Evolutionary conservation across 768 basidiomycete species (phyloP), one percentile per base, ranked within the genome.

Genomic region (Saitozyma sp.): DNA sequence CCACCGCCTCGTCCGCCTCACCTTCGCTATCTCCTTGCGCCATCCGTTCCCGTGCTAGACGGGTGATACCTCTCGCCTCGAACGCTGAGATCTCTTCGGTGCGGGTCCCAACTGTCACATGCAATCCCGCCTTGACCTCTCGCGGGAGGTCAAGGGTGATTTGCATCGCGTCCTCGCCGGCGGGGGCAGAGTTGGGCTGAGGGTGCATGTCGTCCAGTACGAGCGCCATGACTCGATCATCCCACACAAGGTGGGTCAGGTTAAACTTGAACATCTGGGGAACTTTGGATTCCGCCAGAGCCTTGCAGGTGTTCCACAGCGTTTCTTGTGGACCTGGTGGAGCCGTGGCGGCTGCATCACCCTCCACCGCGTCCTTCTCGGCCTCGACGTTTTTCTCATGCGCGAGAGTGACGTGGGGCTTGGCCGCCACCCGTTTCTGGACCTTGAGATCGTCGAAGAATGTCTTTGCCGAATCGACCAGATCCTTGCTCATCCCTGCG

Each of bases 321-420:
- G 66, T 71, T 38, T 59, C 43, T 8, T 79, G 65, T 11, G 59
- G 60, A 11, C 66, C 71, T 29, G 29, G 29, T 29, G 29, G 29
- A 29, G 29, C 29, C 2, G 29, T 29, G 16, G 51, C 40, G 16
- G n/a, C 19, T 9, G 38, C 51, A 45, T 59, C 56, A 38, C 57
- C 57, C 0, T 53, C 59, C n/a, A 29, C 43, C 7, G 66, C 48
- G 45, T 67, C 67, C 37, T 69, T 73, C 65, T 80, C 80, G 3
- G 40, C 75, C 0, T 50, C 56, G 2, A 79, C 78, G n/a, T 56
- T 72, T 19, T 86, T 87, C 65, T 78, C 76, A 78, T 99, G 96
- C 39, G 88, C 88, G 62, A 98, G 81, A 1, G 95, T 98, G 59
- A 96, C 83, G 79, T 98, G 96, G 1, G 94, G 92, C 4, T 84